Percentiles rank a stretch among this genome's conserved stretches.
These are phyloP conservation scores for Beauveria sp. DNA, from an alignment of 2,329 filamentous ascomycete species.

Conservation along the genomic window DNA sequence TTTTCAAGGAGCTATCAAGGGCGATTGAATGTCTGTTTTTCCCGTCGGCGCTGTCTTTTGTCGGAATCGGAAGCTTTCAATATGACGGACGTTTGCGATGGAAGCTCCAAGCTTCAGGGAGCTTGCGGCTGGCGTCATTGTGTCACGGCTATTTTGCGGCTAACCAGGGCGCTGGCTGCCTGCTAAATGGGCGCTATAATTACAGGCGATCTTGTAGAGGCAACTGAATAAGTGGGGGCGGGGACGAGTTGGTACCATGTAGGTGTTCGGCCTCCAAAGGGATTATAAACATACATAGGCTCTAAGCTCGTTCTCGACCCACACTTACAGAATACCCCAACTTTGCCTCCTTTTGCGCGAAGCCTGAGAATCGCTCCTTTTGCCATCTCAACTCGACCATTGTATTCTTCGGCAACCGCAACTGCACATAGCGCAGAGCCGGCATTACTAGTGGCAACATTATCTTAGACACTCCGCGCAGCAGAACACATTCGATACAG, in stretches of 20 bases:
- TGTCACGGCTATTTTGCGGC: constrained; percentile 3
- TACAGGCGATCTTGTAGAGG: too few species aligned
- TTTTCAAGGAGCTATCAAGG: too few species aligned
- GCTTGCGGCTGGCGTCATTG: constrained; percentile 3
- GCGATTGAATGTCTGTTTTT: neutral
- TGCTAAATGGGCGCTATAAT: neutral
- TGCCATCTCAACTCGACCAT: neutral
- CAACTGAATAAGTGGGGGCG: too few species aligned
- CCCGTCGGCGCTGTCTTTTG: neutral
- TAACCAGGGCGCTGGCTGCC: neutral
- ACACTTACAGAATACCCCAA: constrained; percentile 3
- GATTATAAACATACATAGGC: too few species aligned
- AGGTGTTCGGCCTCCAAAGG: too few species aligned
- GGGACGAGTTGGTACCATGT: too few species aligned
- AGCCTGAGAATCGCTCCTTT: neutral
- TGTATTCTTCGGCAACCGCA: neutral
- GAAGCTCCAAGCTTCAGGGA: neutral
- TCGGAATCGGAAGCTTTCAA: neutral
- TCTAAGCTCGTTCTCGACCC: neutral
- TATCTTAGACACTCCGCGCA: neutral
- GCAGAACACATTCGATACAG: neutral
- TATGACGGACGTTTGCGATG: neutral
- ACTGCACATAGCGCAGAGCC: neutral
- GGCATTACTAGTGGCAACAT: neutral
- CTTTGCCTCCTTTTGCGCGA: neutral